A percentile compares a stretch with the other conserved stretches of the same genome.
Conservation (phyloP, 2,329 filamentous ascomycete genomes). For the Cadophora luteo-olivacea region DNA sequence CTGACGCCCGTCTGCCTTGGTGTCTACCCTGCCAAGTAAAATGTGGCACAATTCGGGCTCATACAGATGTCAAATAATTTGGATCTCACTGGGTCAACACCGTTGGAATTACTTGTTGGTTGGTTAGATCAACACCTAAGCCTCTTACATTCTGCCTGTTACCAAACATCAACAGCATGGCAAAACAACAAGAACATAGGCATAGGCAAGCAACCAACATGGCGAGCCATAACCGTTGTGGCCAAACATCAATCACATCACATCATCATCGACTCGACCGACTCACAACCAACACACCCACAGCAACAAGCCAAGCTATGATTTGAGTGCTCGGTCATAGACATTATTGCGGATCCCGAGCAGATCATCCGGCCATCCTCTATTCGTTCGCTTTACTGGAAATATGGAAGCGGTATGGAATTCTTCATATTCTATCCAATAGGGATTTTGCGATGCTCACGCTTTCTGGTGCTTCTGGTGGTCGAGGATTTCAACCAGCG, state of each 20-base stretch:
- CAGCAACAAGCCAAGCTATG: neutral
- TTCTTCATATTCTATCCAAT: neutral
- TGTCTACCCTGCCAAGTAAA: neutral
- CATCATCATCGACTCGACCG: slow-evolving; percentile 1
- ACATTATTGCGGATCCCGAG: neutral
- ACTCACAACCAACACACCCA: slow-evolving; percentile 4
- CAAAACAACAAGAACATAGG: slow-evolving; percentile 9
- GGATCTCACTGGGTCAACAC: slow-evolving; percentile 1
- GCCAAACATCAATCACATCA: neutral
- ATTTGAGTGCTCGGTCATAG: slow-evolving; percentile 6
- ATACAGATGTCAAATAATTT: slow-evolving; percentile 1
- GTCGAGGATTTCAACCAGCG: neutral
- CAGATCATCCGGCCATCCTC: neutral
- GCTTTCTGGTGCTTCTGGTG: neutral
- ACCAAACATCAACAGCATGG: neutral
- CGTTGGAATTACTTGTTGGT: neutral
- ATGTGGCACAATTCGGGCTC: neutral
- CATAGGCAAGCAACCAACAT: neutral
- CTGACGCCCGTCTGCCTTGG: neutral
- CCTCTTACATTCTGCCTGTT: neutral
- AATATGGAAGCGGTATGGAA: slow-evolving; percentile 2
- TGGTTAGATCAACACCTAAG: neutral
- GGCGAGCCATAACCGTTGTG: neutral
- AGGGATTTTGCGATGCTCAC: neutral
- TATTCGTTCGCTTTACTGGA: slow-evolving; percentile 8